Base-by-base conservation (phyloP, 139 green algal genomes). In the Yamagishiella unicocca region DNA sequence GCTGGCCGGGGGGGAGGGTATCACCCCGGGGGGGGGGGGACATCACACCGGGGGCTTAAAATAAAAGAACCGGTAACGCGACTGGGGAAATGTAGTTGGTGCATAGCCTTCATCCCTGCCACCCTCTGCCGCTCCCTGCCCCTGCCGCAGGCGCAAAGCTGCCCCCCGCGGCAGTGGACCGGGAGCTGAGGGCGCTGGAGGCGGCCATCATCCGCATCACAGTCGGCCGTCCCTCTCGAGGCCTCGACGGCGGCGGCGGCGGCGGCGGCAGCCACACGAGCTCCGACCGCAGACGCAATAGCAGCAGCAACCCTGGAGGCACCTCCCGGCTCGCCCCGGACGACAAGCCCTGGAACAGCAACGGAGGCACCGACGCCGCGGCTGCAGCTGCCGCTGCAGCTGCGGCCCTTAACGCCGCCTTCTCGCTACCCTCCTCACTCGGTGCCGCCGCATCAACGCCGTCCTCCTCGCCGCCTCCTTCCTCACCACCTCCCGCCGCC, bases 131-230 rank as follows among this genome's bases (percentile, higher is more conserved):
- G 50, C 50, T 17, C 50, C 50, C 50, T 17, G 14, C 50, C 4
- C 29, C 29, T 10, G 12, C 24, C 73, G 29, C 46, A 81, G 73
- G 73, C 42, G 73, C 73, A 5, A 55, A 81, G 73, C 73, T 81
- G 24, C 45, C 74, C 5, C 46, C 46, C 12, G 74, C n/a, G 5
- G 46, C 22, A 3, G 2, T 82, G 4, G 46, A 82, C 19, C 9
- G 46, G 9, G 46, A 68, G 74, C 74, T 82, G 21, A n/a, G 46
- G 5, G 14, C 50, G 0, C 74, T 82, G 46, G 50, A 82, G 46
- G 12, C 4, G 46, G n/a, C 50, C 21, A 14, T 82, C 27, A 2
- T 68, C 27, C 74, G 46, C 8, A n/a, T 64, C 12, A 45, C 43
- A 1, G 40, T 0, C 72, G n/a, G 17, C 37, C 29, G 40, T 33